A percentile compares a stretch with the other conserved stretches of the same genome.
Evolutionary conservation across 768 basidiomycete genomes (phyloP).

Genomic region (Tephrocybe rancida): DNA sequence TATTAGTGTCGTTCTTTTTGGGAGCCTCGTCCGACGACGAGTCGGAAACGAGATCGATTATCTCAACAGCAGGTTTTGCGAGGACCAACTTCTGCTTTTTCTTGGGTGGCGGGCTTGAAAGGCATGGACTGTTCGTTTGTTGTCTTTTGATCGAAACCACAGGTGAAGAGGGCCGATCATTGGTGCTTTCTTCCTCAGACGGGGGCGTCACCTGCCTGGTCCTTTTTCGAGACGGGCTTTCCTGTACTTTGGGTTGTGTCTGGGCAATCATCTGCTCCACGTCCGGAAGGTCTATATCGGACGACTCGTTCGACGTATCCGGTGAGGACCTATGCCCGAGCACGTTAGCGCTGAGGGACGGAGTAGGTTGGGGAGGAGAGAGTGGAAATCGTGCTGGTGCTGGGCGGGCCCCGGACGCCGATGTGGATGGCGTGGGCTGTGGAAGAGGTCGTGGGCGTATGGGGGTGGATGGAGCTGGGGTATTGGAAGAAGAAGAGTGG

Average conservation of each 20-base stretch:
- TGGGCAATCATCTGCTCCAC: conserved; percentile 6
- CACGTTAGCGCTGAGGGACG: neutral
- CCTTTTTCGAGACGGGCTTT: neutral
- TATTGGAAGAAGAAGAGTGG: neutral
- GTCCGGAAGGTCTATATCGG: conserved; percentile 1
- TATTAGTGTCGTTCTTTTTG: neutral
- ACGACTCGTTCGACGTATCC: neutral
- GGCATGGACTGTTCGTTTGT: neutral
- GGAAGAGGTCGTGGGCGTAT: neutral
- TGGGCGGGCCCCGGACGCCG: neutral
- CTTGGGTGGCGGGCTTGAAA: neutral
- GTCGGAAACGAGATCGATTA: neutral
- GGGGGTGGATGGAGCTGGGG: neutral
- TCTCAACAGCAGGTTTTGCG: neutral
- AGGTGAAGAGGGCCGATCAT: neutral
- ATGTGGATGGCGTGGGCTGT: neutral
- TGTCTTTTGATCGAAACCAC: conserved; percentile 1
- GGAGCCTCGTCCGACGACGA: neutral
- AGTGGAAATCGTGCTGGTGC: conserved; percentile 11
- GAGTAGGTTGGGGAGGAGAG: conserved; percentile 10
- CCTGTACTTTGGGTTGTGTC: conserved; percentile 2
- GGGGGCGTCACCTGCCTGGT: neutral
- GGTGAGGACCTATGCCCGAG: neutral
- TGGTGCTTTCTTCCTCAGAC: neutral
- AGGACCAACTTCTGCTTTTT: neutral